These are phyloP conservation scores for Xylariomycetidae sp. DNA, from an alignment of 2,329 filamentous ascomycete genomes.

Conservation along the genomic window DNA sequence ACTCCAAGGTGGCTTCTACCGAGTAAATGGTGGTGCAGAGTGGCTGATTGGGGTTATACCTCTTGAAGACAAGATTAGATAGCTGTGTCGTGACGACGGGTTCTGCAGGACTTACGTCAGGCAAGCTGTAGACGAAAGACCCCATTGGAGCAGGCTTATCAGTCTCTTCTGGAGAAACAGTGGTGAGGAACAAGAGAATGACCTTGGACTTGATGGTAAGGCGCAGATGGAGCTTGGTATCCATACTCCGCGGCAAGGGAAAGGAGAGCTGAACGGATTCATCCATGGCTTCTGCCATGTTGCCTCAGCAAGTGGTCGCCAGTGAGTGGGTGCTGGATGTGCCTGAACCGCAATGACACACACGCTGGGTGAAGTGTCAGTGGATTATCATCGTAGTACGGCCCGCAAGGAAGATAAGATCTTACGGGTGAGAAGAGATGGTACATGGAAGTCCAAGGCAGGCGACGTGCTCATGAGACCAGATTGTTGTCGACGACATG, in stretches of 20 bases:
- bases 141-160: slow-evolving; percentile 57
- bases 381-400: too few species aligned
- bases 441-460: too few species aligned
- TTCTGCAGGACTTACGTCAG: slow-evolving; percentile 57
- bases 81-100: background rate
- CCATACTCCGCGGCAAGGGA: slow-evolving; percentile 52
- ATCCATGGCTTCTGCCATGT: slow-evolving; percentile 16
- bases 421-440: too few species aligned
- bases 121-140: slow-evolving; percentile 90
- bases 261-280: slow-evolving; percentile 45
- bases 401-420: too few species aligned
- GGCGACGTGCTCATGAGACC: too few species aligned
- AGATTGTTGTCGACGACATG: too few species aligned
- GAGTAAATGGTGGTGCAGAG: slow-evolving; percentile 75
- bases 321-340: too few species aligned
- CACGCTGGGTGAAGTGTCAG: too few species aligned
- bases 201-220: slow-evolving; percentile 53
- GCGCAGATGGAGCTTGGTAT: slow-evolving; percentile 56
- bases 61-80: slow-evolving; percentile 27
- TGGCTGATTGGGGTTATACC: slow-evolving; percentile 52
- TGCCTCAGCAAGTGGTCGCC: too few species aligned
- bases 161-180: slow-evolving; percentile 47
- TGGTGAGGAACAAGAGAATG: slow-evolving; percentile 56
- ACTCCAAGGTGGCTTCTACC: slow-evolving; percentile 72
- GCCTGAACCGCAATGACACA: too few species aligned